Base-by-base conservation (phyloP, 2,329 filamentous ascomycete genomes). In the Talaromyces rugulosus region DNA sequence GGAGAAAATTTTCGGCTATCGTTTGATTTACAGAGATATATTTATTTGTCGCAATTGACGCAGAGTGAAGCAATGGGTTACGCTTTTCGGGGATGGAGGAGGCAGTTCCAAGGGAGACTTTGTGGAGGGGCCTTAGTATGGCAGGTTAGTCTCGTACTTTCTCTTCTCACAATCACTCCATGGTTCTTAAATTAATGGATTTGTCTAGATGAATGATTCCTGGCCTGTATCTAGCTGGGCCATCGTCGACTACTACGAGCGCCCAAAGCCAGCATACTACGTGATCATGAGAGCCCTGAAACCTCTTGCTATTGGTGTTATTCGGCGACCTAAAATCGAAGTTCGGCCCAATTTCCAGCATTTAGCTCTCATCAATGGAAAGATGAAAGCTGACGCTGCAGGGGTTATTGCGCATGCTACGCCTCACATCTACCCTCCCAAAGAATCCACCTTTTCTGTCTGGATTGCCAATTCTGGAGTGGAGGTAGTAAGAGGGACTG, bases 171-270 rank as follows among this genome's bases (percentile, higher is more conserved):
- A 53, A 16, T 31, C n/a, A n/a, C 12, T 11, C 28, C 28, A 7
- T 31, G n/a, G 16, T 53, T 31, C 11, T 23, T 53, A 1, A n/a
- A 30, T 31, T 31, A n/a, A 30, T 53, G 7, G 5, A 53, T 53
- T 33, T 18, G 5, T 30, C 12, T 53, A 53, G 50, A 53, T 89
- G 58, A 89, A 89, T 67, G 79, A 81, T 63, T 80, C 78, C 72
- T 87, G 84, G 84, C 85, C 85, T 2, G 82, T 83, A 27, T 86
- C 83, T 40, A 85, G 83, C 5, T 87, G 85, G 85, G 81, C 84
- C 3, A 86, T 87, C 65, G 81, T 84, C n/a, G 85, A 87, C 70
- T 87, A 87, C 70, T 86, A 83, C 69, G 78, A 82, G 54, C 80
- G 84, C 31, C 85, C 85, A 52, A 87, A 87, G 71, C 82, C 83